These are phyloP conservation scores for Peniophora sp. DNA, from an alignment of 1,284 basidiomycete species.

Conservation along the genomic window DNA sequence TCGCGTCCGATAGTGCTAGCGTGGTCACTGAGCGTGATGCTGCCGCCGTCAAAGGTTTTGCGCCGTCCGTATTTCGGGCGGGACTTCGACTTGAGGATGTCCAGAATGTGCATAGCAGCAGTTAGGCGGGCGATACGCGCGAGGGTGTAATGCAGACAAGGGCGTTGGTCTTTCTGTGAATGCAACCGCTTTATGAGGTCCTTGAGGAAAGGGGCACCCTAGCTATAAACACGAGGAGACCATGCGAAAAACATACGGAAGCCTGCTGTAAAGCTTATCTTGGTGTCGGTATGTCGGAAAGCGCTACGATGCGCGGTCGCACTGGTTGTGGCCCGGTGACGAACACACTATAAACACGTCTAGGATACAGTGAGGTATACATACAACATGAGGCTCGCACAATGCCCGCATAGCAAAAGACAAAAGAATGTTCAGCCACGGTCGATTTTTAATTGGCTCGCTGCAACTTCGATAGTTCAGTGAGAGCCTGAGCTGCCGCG, in stretches of 20 bases:
- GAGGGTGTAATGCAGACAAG: not conserved
- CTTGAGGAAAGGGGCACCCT: not conserved
- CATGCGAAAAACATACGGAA: not conserved
- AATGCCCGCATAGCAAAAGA: constrained; percentile 8
- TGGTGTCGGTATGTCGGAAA: not conserved
- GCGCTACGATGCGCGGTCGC: too few relatives aligned
- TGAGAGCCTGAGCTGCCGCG: constrained; percentile 57
- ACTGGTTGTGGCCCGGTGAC: too few relatives aligned
- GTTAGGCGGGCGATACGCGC: constrained; percentile 6
- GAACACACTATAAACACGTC: too few relatives aligned
- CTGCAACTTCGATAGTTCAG: constrained; percentile 45
- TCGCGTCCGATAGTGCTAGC: not conserved
- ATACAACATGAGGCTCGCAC: constrained; percentile 7
- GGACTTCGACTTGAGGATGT: constrained; percentile 11
- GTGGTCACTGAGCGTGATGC: not conserved
- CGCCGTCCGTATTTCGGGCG: not conserved
- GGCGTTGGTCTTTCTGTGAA: not conserved
- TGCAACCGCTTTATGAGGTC: not conserved
- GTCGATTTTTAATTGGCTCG: not conserved
- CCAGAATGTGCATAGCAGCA: constrained; percentile 10
- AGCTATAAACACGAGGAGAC: not conserved
- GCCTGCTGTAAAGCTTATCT: constrained; percentile 1
- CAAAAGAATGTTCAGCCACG: not conserved
- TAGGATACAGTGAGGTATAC: too few relatives aligned
- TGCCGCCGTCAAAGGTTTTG: not conserved